Base-by-base conservation (phyloP, 805 yeast species). In the baker's yeast (Saccharomyces cerevisiae) region DNA sequence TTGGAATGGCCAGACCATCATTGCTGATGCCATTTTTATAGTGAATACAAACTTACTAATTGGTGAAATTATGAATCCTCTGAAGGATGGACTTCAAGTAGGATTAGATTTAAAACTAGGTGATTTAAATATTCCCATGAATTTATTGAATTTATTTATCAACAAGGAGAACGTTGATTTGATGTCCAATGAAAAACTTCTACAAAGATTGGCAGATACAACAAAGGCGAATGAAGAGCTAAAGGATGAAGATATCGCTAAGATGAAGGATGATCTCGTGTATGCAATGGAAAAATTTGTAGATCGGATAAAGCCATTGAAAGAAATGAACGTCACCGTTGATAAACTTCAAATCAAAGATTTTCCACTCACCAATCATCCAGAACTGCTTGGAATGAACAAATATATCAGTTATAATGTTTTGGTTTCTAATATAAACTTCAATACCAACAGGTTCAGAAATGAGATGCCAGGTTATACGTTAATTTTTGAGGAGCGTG, bases 391-490 rank as follows among this genome's bases (percentile, higher is more conserved):
- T 4, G 61, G 58, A 27, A 56, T 65, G 8, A 61, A 61, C 41
- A 47, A 61, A 17, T 60, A 50, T 49, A 53, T 69, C 41, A 62
- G 61, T 29, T 62, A 60, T 49, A 54, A 61, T 51, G 36, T 66
- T 9, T 56, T 53, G 28, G 57, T 61, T 10, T 60, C 69, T 4
- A 68, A 63, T 53, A 55, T 66, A 8, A 62, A 65, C 1, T 56
- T 69, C 1, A 65, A 66, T 31, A 29, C 63, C 11, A 59, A 63
- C 24, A 64, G 73, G 54, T 68, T 69, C 51, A 59, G 58, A 46
- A 59, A 63, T 11, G 65, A 69, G 5, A 70, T 73, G 48, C 78
- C 82, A 1, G 83, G 84, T 1, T 79, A 68, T 57, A 80, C 79
- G 46, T 59, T 79, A 11, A 55, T 68, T 17, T 79, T 72, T 53